phyloP scores from a whole-genome alignment of 805 yeast species.

The Ogataea trehaloabstinens region DNA sequence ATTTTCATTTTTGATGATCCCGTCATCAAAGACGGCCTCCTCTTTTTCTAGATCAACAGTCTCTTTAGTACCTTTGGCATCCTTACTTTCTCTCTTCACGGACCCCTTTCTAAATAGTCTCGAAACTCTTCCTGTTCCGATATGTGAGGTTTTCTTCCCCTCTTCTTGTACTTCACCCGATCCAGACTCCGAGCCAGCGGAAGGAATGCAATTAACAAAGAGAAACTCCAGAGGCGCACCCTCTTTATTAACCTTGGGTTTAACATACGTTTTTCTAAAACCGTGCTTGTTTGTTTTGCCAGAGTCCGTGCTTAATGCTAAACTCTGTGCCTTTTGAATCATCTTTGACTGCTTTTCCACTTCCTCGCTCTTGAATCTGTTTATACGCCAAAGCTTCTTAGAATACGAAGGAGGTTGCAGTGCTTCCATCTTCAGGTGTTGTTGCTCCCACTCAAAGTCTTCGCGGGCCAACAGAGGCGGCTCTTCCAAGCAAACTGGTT shows the following conservation, averaged over 20 bases:
- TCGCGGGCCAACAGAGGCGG: slow-evolving; percentile 2
- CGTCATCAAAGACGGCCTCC: not conserved
- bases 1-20: not conserved
- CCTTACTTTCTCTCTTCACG: slow-evolving; percentile 13
- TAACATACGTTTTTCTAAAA: slow-evolving; percentile 25
- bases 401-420: slow-evolving; percentile 14
- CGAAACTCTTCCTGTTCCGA: slow-evolving; percentile 18
- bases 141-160: slow-evolving; percentile 10
- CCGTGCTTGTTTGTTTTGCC: slow-evolving; percentile 27
- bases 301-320: slow-evolving; percentile 15
- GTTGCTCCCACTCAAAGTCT: slow-evolving; percentile 6
- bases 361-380: slow-evolving; percentile 30
- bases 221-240: slow-evolving; percentile 33
- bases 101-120: slow-evolving; percentile 20
- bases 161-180: slow-evolving; percentile 8
- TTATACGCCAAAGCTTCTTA: slow-evolving; percentile 30
- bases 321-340: slow-evolving; percentile 25
- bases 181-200: slow-evolving; percentile 6
- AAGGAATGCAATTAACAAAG: slow-evolving; percentile 32
- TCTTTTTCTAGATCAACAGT: slow-evolving; percentile 1
- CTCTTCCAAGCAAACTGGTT: not conserved
- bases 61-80: slow-evolving; percentile 1
- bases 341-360: slow-evolving; percentile 32
- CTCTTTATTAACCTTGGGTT: slow-evolving; percentile 32
- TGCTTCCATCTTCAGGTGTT: not conserved